phyloP scores from a whole-genome alignment of 2,329 filamentous ascomycete species.

The Dactylellina haptotyla region DNA sequence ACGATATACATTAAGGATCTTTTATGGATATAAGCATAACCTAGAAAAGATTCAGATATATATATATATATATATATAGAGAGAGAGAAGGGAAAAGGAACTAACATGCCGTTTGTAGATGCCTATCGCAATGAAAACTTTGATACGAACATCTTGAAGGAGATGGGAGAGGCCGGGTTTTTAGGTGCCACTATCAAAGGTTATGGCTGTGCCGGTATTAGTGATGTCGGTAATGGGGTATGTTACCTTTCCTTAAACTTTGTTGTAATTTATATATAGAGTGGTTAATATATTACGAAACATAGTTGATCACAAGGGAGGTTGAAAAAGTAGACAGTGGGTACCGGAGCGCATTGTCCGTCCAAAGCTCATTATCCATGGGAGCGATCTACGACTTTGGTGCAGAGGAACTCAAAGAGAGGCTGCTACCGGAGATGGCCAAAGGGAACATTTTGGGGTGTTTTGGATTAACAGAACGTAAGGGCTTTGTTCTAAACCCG shows the following conservation, averaged over 20 bases:
- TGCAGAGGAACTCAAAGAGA: conserved; percentile 85
- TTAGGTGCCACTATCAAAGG: conserved; percentile 86
- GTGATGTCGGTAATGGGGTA: conserved; percentile 81
- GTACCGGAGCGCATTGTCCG: conserved; percentile 91
- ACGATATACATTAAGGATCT: conserved; percentile 6
- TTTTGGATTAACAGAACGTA: conserved; percentile 84
- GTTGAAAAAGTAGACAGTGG: conserved; percentile 88
- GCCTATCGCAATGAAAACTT: conserved; percentile 88
- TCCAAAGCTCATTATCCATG: conserved; percentile 93
- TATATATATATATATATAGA: no score
- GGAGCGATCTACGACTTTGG: conserved; percentile 90
- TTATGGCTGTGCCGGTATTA: conserved; percentile 87
- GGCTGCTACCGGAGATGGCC: conserved; percentile 80
- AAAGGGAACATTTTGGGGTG: conserved; percentile 84
- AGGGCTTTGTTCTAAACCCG: neutral
- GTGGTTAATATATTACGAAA: neutral
- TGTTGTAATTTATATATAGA: neutral
- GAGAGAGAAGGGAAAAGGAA: no score
- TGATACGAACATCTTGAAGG: conserved; percentile 82
- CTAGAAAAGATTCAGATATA: no score
- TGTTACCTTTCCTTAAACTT: neutral
- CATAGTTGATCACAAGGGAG: conserved; percentile 79
- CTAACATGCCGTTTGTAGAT: conserved; percentile 70
- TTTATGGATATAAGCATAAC: no score
- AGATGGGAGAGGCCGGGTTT: conserved; percentile 93